Conservation (phyloP, 305 asterid species). For the Fraxinus albicans region DNA sequence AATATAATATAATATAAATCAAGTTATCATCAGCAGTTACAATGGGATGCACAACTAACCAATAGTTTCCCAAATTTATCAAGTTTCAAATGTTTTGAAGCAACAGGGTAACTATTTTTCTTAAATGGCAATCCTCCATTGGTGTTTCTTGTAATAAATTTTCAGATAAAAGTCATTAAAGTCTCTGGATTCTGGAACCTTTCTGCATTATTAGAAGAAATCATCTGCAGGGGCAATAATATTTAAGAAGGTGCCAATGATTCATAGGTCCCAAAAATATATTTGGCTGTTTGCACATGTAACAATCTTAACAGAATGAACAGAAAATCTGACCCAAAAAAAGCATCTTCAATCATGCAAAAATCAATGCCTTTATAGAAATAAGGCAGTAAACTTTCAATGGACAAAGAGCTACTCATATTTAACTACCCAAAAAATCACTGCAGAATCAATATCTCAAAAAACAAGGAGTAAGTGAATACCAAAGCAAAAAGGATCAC, state of each 20-base stretch:
- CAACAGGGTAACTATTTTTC: not conserved
- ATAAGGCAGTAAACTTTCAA: not conserved
- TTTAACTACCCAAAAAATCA: not conserved
- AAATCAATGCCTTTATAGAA: not conserved
- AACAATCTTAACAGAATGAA: not conserved
- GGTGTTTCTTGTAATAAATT: not conserved
- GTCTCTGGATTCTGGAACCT: not conserved
- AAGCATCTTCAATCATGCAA: not conserved
- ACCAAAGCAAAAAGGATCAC: not conserved
- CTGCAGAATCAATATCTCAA: not conserved
- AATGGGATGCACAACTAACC: not conserved
- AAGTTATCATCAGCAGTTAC: not conserved
- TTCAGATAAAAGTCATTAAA: not conserved
- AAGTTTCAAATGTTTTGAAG: not conserved
- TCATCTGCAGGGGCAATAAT: not conserved
- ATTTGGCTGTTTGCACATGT: not conserved
- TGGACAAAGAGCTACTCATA: not conserved
- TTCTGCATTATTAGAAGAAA: not conserved
- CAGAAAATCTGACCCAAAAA: not conserved
- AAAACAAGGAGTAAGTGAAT: not conserved
- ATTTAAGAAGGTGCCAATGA: not conserved
- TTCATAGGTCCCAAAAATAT: not conserved
- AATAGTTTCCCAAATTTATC: not conserved
- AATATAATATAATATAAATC: not conserved
- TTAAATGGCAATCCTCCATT: not conserved